Evolutionary conservation across 176 grass and related monocot genomes (phyloP).

Genomic region (Cenchrus fungigraminus): DNA sequence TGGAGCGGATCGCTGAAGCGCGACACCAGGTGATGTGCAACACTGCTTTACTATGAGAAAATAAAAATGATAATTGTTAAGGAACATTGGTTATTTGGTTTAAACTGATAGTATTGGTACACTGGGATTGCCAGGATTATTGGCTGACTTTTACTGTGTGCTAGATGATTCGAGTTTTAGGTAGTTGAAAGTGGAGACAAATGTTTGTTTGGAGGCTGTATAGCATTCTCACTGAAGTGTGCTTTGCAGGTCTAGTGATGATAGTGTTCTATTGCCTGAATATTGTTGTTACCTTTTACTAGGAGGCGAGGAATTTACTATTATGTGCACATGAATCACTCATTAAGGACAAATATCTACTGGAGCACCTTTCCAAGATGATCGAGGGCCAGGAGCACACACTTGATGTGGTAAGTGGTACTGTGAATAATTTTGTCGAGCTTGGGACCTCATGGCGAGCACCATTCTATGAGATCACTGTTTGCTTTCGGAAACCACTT

Average conservation of each 20-base stretch:
- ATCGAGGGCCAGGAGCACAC: conserved; percentile 26
- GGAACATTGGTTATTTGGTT: not conserved
- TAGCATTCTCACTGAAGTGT: not conserved
- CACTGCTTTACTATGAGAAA: not conserved
- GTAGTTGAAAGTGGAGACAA: not conserved
- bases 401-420: conserved; percentile 32
- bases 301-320: conserved; percentile 75
- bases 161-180: not conserved
- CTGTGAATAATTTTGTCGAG: conserved; percentile 63
- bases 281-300: conserved; percentile 19
- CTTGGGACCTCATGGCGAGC: conserved; percentile 75
- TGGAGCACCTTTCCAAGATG: conserved; percentile 56
- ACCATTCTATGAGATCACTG: conserved; percentile 70
- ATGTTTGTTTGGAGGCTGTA: not conserved
- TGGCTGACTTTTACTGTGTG: not conserved
- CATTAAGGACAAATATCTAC: conserved; percentile 53
- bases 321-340: conserved; percentile 58
- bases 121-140: not conserved
- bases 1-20: conserved; percentile 66
- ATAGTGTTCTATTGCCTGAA: conserved; percentile 21
- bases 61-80: not conserved
- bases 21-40: conserved; percentile 62
- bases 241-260: conserved; percentile 1
- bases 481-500: conserved; percentile 43
- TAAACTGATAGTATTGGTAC: not conserved